Base-by-base conservation (phyloP, 2,329 filamentous ascomycete genomes). In the Colletotrichum magnum region DNA sequence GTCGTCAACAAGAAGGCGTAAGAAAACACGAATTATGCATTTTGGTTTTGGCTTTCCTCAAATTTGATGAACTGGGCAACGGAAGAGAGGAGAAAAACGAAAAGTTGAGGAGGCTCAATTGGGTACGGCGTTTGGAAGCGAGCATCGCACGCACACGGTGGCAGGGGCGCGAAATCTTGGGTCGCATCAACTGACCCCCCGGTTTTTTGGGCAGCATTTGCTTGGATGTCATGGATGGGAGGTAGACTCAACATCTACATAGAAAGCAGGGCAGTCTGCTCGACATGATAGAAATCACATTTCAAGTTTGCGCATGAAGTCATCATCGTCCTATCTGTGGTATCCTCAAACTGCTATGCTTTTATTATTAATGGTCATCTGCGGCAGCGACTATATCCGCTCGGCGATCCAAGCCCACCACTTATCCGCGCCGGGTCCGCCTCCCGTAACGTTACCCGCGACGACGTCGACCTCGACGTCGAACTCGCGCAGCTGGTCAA, bases 381-480 rank as follows among this genome's bases (percentile, higher is more conserved):
- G 45, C 6, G 32, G 48, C 45, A 16, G n/a, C 15, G 6, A 43
- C 32, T 60, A 71, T 60, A 66, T 45, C 76, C 91, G 89, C 77
- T 91, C 87, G 2, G 91, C 93, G 77, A 98, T 91, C 95, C 95
- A 98, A 75, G 89, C 88, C 89, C 94, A 97, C 95, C 95, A 98
- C 79, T 89, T 91, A 65, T 92, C 90, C 39, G 94, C 90, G 28
- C 91, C 92, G n/a, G 90, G 86, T 10, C 88, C 90, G 62, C 92
- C 88, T 76, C 79, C 88, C 78, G 78, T 83, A 71, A 92, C 89
- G 80, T 90, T 95, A 10, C 95, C 95, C 0, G 93, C 92, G 15
- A 92, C 77, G 4, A 98, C 90, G 51, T 93, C 90, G 9, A 98
- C 89, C 47, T 90, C 88, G 21, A 97, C 86, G 60, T 94, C 92